Evolutionary conservation across 805 yeast species (phyloP), one percentile per base, ranked within the genome.

Genomic region (Candida insectorum): DNA sequence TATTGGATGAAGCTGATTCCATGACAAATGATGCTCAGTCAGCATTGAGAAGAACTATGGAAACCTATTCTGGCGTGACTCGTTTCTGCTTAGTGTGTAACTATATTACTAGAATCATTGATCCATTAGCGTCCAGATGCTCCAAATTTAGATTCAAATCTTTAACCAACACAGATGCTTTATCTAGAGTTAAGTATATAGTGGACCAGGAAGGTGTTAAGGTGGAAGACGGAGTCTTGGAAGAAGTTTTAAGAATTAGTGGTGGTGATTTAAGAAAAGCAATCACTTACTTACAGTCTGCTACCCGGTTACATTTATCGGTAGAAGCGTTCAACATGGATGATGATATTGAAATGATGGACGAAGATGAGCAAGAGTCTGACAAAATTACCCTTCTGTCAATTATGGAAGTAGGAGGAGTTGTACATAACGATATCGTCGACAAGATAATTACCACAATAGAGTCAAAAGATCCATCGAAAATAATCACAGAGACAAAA

Each of bases 1-100:
- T 93, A 26, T 62, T 93, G 34, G 97, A 89, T 63, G 97, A 89
- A 59, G 97, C 97, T 1, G 97, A 93, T 58, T 86, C 96, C 9
- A 93, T 93, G 97, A 93, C 98, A 7, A 75, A 86, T 26, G 97
- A 87, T 49, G 98, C 98, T 0, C 98, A 93, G 55, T 77, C 88
- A 35, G 98, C 98, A 1, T 69, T 93, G 43, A 77, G 98, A 63
- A 75, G 98, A 59, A 43, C 47, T 11, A 85, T 85, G 89, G 96
- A 87, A 54, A 85, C 81, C 3, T 89, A 85, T 59, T 84, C 97
- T 1, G 74, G 77, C 24, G 87, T 88, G 33, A 66, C 98, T 2
- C 73, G 99, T 48, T 93, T 93, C 62, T 93, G 97, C 58, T 65
- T 93, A 40, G 84, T 93, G 32, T 93, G 99, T 69, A 93, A 93